Evolutionary conservation across 116 monocot genomes (phyloP).

Genomic region (Phalaenopsis hybrid): DNA sequence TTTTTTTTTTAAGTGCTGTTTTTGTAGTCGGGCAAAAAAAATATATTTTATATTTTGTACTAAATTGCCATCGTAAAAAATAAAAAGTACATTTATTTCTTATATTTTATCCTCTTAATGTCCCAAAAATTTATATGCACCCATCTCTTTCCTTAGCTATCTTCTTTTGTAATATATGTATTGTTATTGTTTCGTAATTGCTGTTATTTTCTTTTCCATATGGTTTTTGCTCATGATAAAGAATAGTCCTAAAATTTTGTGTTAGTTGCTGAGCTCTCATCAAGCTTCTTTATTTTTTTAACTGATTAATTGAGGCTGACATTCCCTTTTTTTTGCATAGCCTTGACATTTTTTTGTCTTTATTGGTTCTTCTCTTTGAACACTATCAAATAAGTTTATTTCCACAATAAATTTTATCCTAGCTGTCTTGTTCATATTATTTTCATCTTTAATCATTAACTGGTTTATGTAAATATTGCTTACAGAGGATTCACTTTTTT

Average conservation of each 20-base stretch:
- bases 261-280: neutral
- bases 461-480: neutral
- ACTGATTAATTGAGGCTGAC: neutral
- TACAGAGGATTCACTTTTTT: neutral
- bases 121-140: neutral
- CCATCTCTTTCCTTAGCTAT: neutral
- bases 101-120: too few species aligned
- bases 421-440: neutral
- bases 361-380: neutral
- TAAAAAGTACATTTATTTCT: too few species aligned
- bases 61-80: too few species aligned
- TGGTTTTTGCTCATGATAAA: neutral
- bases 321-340: neutral
- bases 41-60: too few species aligned
- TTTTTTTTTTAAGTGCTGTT: too few species aligned
- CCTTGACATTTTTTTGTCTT: neutral
- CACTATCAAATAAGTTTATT: neutral
- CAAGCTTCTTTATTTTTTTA: neutral
- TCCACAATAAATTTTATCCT: neutral
- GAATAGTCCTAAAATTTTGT: neutral
- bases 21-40: too few species aligned
- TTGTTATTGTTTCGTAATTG: neutral
- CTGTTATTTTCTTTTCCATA: neutral
- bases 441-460: neutral
- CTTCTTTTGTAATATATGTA: neutral